Percentiles rank a stretch among this genome's conserved stretches.
Conservation (phyloP, 2,329 filamentous ascomycete species). For the Diplodia scrobiculata region DNA sequence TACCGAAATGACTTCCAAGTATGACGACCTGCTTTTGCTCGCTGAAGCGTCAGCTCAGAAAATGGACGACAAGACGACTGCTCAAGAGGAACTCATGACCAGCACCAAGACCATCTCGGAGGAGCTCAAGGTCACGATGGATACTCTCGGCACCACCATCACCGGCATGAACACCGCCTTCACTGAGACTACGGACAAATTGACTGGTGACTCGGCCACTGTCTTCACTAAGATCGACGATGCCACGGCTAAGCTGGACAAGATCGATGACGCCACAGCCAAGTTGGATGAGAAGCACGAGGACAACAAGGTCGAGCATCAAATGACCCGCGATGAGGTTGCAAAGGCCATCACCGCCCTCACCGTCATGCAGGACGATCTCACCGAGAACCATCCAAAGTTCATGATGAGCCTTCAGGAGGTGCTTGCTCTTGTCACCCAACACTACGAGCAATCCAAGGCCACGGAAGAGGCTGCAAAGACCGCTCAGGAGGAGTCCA, state of each 20-base stretch:
- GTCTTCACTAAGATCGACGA: constrained; percentile 83
- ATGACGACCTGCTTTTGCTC: constrained; percentile 77
- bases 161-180: constrained; percentile 60
- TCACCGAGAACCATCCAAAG: constrained; percentile 83
- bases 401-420: constrained; percentile 84
- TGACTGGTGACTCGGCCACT: constrained; percentile 82
- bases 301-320: constrained; percentile 75
- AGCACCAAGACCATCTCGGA: constrained; percentile 79
- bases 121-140: constrained; percentile 82
- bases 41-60: constrained; percentile 74
- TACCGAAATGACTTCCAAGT: constrained; percentile 77
- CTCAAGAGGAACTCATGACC: constrained; percentile 72
- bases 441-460: constrained; percentile 88
- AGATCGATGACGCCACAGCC: constrained; percentile 74
- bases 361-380: constrained; percentile 73
- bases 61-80: constrained; percentile 70
- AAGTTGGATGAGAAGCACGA: constrained; percentile 75
- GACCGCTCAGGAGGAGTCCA: constrained; percentile 44
- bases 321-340: constrained; percentile 78
- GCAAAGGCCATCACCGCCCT: constrained; percentile 72
- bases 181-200: constrained; percentile 80
- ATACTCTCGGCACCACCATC: constrained; percentile 72
- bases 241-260: constrained; percentile 66
- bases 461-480: constrained; percentile 47
- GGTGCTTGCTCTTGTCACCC: constrained; percentile 75